Conservation (phyloP, 2,329 filamentous ascomycete species). For the Alternaria sp. region DNA sequence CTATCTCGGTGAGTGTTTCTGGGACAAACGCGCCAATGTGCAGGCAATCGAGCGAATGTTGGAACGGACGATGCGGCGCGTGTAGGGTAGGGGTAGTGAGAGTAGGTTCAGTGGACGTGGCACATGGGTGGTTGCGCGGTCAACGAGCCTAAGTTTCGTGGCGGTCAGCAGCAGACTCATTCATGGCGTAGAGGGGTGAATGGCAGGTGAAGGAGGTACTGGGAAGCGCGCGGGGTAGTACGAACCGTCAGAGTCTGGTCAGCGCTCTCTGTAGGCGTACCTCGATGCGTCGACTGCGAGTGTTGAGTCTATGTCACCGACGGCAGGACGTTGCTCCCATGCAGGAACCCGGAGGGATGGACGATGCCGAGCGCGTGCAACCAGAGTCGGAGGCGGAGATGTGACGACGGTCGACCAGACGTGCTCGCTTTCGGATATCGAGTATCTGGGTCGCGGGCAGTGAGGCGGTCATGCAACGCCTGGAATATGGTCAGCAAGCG, state of each 20-base stretch:
- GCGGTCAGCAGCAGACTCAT: conserved; percentile 41
- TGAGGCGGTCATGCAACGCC: conserved; percentile 32
- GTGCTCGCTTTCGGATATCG: conserved; percentile 12
- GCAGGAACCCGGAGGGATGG: conserved; percentile 29
- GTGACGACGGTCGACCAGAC: conserved; percentile 12
- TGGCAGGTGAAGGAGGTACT: conserved; percentile 25
- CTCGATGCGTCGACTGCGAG: conserved; percentile 41
- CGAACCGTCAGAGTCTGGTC: conserved; percentile 45
- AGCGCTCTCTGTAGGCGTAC: conserved; percentile 41
- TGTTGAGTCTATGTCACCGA: conserved; percentile 35
- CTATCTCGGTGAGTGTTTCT: conserved; percentile 38
- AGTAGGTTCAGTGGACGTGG: conserved; percentile 30
- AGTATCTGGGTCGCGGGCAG: conserved; percentile 23
- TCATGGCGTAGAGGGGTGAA: conserved; percentile 17
- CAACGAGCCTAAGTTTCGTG: conserved; percentile 41
- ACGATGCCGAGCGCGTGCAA: conserved; percentile 35
- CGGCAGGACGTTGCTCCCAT: conserved; percentile 26
- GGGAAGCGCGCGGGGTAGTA: conserved; percentile 42
- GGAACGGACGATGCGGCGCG: conserved; percentile 28
- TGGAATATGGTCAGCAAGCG: conserved; percentile 44
- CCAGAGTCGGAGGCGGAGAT: conserved; percentile 16
- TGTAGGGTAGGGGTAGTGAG: conserved; percentile 20
- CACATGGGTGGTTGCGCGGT: conserved; percentile 39
- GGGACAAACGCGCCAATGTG: conserved; percentile 27
- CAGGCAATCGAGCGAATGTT: conserved; percentile 24